Evolutionary conservation across 108 stramenopile species (phyloP).

Genomic region (Stephanodiscus triporus): DNA sequence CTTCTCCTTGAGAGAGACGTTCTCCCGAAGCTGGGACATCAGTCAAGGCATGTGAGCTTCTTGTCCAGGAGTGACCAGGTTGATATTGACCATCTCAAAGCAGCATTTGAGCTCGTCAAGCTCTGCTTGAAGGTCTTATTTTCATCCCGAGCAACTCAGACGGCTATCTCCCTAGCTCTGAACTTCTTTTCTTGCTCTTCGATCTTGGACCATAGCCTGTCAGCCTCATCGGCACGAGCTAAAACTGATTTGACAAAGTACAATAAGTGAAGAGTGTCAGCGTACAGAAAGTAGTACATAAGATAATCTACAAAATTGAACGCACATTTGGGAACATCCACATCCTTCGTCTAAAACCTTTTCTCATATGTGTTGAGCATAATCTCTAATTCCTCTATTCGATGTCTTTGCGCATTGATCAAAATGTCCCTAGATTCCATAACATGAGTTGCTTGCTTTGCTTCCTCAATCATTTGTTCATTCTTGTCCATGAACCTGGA

Average conservation of each 20-base stretch:
- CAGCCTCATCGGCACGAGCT: slow-evolving; percentile 20
- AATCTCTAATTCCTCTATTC: slow-evolving; percentile 8
- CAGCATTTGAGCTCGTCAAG: not conserved
- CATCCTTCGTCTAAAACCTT: slow-evolving; percentile 4
- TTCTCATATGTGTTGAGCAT: slow-evolving; percentile 5
- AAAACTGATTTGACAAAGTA: not conserved
- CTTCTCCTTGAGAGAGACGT: slow-evolving; percentile 15
- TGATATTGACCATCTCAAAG: slow-evolving; percentile 1
- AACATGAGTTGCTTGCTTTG: not conserved
- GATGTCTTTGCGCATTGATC: slow-evolving; percentile 6
- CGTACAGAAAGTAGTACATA: not conserved
- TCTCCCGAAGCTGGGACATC: slow-evolving; percentile 12
- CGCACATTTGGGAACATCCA: slow-evolving; percentile 7
- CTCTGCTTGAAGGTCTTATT: slow-evolving; percentile 8
- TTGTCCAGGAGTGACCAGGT: not conserved
- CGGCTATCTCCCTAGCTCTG: not conserved
- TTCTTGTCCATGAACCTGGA: slow-evolving; percentile 8
- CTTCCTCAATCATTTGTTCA: not conserved
- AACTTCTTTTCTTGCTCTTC: slow-evolving; percentile 22
- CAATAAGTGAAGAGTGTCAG: not conserved
- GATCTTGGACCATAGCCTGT: slow-evolving; percentile 11
- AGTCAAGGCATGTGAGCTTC: slow-evolving; percentile 10
- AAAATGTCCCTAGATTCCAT: slow-evolving; percentile 11
- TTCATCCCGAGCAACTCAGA: slow-evolving; percentile 1
- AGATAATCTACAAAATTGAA: not conserved